Conservation (phyloP, 2,329 filamentous ascomycete species). For the Colletotrichum sp. region DNA sequence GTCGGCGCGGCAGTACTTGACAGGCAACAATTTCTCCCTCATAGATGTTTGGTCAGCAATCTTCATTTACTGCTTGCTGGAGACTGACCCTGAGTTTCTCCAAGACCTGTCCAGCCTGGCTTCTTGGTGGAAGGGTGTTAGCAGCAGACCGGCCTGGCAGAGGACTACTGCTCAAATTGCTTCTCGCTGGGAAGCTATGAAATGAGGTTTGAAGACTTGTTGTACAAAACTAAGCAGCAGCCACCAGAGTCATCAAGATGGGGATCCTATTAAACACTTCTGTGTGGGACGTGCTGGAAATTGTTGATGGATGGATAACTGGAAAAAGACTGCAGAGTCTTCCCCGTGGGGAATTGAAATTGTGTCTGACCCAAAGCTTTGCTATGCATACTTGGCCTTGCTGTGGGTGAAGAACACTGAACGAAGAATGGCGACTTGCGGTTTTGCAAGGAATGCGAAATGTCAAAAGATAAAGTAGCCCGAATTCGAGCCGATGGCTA, state of each 20-base stretch:
- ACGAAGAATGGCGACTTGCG: no score
- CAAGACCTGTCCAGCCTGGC: neutral
- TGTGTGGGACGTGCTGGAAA: neutral
- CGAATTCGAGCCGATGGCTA: no score
- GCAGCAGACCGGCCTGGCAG: neutral
- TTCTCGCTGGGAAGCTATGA: neutral
- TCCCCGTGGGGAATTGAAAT: no score
- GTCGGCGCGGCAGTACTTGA: neutral
- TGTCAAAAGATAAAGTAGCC: no score
- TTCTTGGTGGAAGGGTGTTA: neutral
- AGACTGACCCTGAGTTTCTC: neutral
- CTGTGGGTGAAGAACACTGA: no score
- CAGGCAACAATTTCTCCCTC: neutral
- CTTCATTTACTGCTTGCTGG: neutral
- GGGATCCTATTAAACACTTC: no score
- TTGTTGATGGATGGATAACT: neutral
- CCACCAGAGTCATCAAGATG: neutral
- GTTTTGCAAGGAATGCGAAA: no score
- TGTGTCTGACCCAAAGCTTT: no score
- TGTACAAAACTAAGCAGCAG: neutral
- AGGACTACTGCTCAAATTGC: neutral
- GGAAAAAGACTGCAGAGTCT: no score
- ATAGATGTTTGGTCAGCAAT: neutral
- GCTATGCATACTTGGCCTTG: no score
- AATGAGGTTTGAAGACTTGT: neutral